Conservation (phyloP, 1,284 basidiomycete genomes). For the Moniliella sp. region DNA sequence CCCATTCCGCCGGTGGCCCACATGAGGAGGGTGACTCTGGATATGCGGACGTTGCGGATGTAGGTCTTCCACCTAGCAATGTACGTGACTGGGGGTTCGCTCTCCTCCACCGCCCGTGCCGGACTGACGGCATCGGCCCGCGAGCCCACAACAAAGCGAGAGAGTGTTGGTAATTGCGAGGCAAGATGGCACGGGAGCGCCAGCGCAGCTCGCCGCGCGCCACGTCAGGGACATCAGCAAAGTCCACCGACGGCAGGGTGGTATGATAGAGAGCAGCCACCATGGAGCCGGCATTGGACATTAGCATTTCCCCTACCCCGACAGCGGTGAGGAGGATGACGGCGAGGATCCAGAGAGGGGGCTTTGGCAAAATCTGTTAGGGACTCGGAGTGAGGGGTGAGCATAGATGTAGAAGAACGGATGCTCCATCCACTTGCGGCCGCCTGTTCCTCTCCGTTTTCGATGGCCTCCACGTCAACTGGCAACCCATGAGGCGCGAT, state of each 20-base stretch:
- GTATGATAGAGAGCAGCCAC: conserved; percentile 3
- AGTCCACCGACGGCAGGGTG: not conserved
- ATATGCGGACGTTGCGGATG: too few species aligned
- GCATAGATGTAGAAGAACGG: not conserved
- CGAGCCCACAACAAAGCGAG: conserved; percentile 5
- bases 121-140: conserved; percentile 4
- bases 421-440: not conserved
- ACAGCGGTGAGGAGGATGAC: conserved; percentile 6
- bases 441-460: too few species aligned
- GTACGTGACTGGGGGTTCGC: too few species aligned
- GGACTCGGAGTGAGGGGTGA: not conserved
- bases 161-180: conserved; percentile 7
- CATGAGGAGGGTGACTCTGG: conserved; percentile 2
- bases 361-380: not conserved
- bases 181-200: not conserved
- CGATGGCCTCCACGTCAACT: too few species aligned
- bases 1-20: conserved; percentile 1
- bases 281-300: conserved; percentile 6
- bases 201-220: conserved; percentile 1
- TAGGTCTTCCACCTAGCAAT: too few species aligned
- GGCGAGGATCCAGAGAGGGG: conserved; percentile 4
- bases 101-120: too few species aligned
- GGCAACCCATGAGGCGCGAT: too few species aligned
- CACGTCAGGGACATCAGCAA: not conserved
- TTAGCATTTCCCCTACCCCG: conserved; percentile 7